Evolutionary conservation across 345 rosid genomes (phyloP).

Genomic region (Excoecaria cochinchinensis): DNA sequence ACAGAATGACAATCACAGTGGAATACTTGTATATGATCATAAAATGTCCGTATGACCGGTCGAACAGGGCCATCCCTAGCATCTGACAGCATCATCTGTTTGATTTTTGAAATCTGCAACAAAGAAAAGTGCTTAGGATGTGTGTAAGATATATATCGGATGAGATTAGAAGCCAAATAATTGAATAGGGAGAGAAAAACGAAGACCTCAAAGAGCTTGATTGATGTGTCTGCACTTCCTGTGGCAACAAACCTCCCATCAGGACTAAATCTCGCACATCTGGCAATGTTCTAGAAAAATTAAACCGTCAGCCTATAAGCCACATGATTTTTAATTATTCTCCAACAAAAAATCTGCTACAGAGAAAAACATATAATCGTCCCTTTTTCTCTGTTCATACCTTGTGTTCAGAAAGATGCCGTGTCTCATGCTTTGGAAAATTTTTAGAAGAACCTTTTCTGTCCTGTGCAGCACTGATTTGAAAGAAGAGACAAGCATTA

Average conservation of each 20-base stretch:
- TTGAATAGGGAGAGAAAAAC: neutral
- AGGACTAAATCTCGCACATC: slow-evolving; percentile 85
- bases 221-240: slow-evolving; percentile 82
- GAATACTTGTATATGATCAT: slow-evolving; percentile 72
- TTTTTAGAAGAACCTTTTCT: slow-evolving; percentile 60
- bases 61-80: slow-evolving; percentile 60
- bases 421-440: slow-evolving; percentile 59
- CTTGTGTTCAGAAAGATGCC: slow-evolving; percentile 81
- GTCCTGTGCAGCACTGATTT: slow-evolving; percentile 50
- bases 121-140: slow-evolving; percentile 13
- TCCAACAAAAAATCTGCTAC: neutral
- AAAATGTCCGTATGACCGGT: slow-evolving; percentile 77
- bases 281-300: slow-evolving; percentile 62
- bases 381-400: slow-evolving; percentile 24
- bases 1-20: slow-evolving; percentile 15
- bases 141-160: neutral
- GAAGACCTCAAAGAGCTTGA: slow-evolving; percentile 81
- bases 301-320: slow-evolving; percentile 18
- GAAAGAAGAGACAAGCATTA: slow-evolving; percentile 11
- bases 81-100: slow-evolving; percentile 77
- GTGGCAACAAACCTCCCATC: slow-evolving; percentile 86
- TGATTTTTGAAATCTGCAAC: slow-evolving; percentile 64
- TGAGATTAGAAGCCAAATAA: neutral
- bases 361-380: neutral
- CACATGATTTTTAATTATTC: neutral